Evolutionary conservation across 345 rosid genomes (phyloP), one percentile per base, ranked within the genome.

Genomic region (Ailanthus altissimus): DNA sequence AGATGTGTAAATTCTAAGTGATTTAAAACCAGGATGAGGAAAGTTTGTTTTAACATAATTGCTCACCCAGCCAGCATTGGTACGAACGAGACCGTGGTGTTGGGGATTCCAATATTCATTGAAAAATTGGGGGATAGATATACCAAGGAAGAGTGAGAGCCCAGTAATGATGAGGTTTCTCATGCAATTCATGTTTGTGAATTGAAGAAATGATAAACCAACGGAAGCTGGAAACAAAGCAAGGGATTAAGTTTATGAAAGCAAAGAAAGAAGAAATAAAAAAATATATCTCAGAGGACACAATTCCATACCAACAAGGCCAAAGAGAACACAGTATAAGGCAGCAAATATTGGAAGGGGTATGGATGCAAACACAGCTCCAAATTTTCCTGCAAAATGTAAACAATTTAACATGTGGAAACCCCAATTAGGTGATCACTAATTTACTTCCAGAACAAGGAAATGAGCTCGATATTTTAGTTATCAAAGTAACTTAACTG

Each of bases 121-220:
- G 68, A 96, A 96, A 84, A 91, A 94, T 50, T 89, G 92, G 42
- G 99, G 94, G 76, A 93, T 73, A 0, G 99, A 96, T 81, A 96
- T 84, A 0, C 99, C 99, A 0, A 96, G 92, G 74, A 93, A 96
- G 62, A 96, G 92, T 0, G 98, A 86, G 40, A 96, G 91, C 23
- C 99, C 99, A 0, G 88, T 86, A 18, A 96, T 91, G 40, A 84
- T 87, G 40, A 94, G 91, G 85, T 96, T 96, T 83, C 99, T 86
- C 97, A 94, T 92, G 3, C 88, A 85, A 79, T 96, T 96, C 97
- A 93, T 92, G 90, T 96, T 96, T 75, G 98, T 93, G 91, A 96
- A 96, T 85, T 93, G 99, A 74, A 96, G 93, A 80, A 94, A 94
- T 42, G 99, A 96, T 72, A 93, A 63, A 67, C 98, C 99, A 64